Percentiles rank a stretch among this genome's conserved stretches.
Conservation (phyloP, 2,329 filamentous ascomycete genomes). For the Nemania bipapillata region DNA sequence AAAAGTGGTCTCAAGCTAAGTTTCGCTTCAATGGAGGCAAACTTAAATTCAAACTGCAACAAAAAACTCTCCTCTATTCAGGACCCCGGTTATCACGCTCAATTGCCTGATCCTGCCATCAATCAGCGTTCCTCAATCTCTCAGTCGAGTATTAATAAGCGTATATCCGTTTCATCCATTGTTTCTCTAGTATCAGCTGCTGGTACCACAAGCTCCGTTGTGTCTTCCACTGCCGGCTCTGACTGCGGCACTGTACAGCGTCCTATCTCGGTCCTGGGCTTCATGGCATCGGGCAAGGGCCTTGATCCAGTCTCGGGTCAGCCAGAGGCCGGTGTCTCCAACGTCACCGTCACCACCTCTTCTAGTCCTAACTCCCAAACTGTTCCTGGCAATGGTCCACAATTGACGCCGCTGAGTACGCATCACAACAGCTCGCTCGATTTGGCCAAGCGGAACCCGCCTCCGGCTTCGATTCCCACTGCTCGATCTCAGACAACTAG, state of each 20-base stretch:
- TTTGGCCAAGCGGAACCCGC: constrained; percentile 57
- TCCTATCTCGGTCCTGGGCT: constrained; percentile 57
- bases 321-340: constrained; percentile 63
- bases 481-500: constrained; percentile 60
- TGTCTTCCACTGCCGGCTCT: constrained; percentile 64
- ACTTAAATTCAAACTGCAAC: constrained; percentile 32
- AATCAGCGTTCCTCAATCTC: constrained; percentile 61
- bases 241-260: constrained; percentile 59
- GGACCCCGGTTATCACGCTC: constrained; percentile 47
- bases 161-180: constrained; percentile 77
- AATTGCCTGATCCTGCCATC: constrained; percentile 62
- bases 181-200: constrained; percentile 74
- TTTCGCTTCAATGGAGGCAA: constrained; percentile 39
- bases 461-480: constrained; percentile 48
- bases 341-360: constrained; percentile 65
- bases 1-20: constrained; percentile 29
- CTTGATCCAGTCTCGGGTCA: constrained; percentile 57
- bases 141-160: constrained; percentile 63
- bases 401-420: constrained; percentile 59
- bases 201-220: constrained; percentile 62
- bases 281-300: constrained; percentile 59
- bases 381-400: constrained; percentile 55
- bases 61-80: constrained; percentile 31
- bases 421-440: constrained; percentile 58
- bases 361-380: constrained; percentile 59